These are phyloP conservation scores for Podaxis sp. DNA, from an alignment of 768 basidiomycete genomes.

Conservation along the genomic window DNA sequence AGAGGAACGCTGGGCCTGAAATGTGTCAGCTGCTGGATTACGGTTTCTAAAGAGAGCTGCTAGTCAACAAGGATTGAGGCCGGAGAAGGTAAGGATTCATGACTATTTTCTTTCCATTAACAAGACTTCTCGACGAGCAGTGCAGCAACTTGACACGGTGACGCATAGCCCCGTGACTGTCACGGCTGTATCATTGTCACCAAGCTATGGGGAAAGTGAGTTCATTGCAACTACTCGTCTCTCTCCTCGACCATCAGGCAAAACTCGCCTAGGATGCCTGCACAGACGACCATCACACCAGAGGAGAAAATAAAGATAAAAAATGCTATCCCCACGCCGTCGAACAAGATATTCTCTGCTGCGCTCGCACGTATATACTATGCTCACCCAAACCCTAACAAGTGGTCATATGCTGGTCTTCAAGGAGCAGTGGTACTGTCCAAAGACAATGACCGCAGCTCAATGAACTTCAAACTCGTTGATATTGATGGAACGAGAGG, in stretches of 20 bases:
- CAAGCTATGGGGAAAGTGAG: not conserved
- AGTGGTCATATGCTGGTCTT: conserved; percentile 85
- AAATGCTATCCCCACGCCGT: conserved; percentile 45
- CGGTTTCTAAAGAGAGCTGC: no score
- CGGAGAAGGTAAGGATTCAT: not conserved
- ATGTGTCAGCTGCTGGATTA: not conserved
- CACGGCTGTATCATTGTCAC: conserved; percentile 9
- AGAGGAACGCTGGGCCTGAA: not conserved
- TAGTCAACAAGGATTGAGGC: no score
- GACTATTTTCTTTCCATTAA: no score
- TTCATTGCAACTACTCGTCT: conserved; percentile 1
- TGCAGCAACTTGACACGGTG: not conserved
- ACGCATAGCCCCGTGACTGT: conserved; percentile 7
- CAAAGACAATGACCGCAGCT: conserved; percentile 51
- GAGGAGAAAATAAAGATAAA: conserved; percentile 82
- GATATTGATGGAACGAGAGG: conserved; percentile 83
- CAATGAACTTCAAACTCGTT: conserved; percentile 70
- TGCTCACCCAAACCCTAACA: conserved; percentile 68
- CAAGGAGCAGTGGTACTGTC: conserved; percentile 82
- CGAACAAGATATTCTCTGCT: conserved; percentile 78
- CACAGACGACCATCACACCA: conserved; percentile 60
- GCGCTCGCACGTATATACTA: conserved; percentile 87
- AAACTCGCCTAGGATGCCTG: conserved; percentile 49
- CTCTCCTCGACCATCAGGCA: not conserved
- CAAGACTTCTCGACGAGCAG: no score